Conservation (phyloP, 306 rosid species). For the Begonia loranthoides region DNA sequence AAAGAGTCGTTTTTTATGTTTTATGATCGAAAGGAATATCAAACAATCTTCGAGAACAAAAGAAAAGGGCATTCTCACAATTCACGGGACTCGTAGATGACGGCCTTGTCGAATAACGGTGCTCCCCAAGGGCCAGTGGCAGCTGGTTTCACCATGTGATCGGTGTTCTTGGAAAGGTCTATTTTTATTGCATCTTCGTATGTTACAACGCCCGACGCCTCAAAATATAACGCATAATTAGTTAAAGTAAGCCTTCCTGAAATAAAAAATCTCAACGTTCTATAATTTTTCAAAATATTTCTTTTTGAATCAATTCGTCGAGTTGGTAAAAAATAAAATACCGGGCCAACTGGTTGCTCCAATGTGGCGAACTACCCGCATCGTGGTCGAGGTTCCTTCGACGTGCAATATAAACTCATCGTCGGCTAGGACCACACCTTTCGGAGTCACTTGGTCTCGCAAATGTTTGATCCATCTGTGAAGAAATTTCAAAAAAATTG, state of each 20-base stretch:
- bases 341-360: constrained; percentile 93
- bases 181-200: constrained; percentile 79
- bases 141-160: constrained; percentile 43
- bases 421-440: constrained; percentile 61
- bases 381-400: constrained; percentile 80
- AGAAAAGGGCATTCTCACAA: constrained; percentile 39
- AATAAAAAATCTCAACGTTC: constrained; percentile 3
- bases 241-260: constrained; percentile 90
- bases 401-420: constrained; percentile 77
- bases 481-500: neutral
- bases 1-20: too few species aligned
- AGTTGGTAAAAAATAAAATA: constrained; percentile 14
- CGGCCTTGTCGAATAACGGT: constrained; percentile 83
- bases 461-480: constrained; percentile 46
- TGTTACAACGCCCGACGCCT: constrained; percentile 64
- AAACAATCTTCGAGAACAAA: too few species aligned
- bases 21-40: too few species aligned
- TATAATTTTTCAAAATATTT: neutral
- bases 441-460: constrained; percentile 55
- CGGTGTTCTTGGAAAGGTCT: constrained; percentile 40
- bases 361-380: constrained; percentile 87
- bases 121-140: constrained; percentile 99
- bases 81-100: constrained; percentile 46
- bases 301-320: neutral
- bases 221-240: constrained; percentile 79